Conservation (phyloP, 129 eudicot genomes). For the Calendula officinalis region DNA sequence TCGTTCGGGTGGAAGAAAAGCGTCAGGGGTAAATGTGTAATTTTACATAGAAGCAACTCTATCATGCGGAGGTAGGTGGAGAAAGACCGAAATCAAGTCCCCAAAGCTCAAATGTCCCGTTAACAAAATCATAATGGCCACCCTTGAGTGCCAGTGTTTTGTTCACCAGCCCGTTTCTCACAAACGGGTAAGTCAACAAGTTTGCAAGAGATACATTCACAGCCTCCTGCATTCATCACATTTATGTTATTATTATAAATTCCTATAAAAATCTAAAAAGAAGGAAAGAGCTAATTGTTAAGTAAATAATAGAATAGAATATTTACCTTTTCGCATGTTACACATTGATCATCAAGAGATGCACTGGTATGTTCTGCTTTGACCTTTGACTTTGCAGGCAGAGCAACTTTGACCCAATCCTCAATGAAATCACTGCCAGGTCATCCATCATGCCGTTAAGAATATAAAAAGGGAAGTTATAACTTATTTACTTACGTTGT, state of each 20-base stretch:
- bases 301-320: not conserved
- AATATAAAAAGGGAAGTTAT: constrained; percentile 4
- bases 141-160: constrained; percentile 88
- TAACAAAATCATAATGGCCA: constrained; percentile 87
- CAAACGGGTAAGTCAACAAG: constrained; percentile 79
- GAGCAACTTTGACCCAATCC: constrained; percentile 75
- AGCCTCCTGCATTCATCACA: constrained; percentile 61
- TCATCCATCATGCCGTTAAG: constrained; percentile 4
- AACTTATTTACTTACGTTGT: constrained; percentile 48
- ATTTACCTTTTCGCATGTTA: constrained; percentile 66
- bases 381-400: constrained; percentile 84
- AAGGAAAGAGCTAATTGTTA: not conserved
- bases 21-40: constrained; percentile 3
- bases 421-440: constrained; percentile 81
- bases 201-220: constrained; percentile 88
- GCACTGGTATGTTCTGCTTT: constrained; percentile 36
- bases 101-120: constrained; percentile 92
- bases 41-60: constrained; percentile 23
- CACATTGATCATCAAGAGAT: constrained; percentile 58
- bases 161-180: constrained; percentile 78
- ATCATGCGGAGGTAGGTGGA: constrained; percentile 75
- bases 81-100: constrained; percentile 79
- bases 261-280: too few relatives aligned
- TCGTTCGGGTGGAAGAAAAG: constrained; percentile 20
- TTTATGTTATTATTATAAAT: not conserved